Base-by-base conservation (phyloP, 129 eudicot genomes). In the Flaveria bidentis region DNA sequence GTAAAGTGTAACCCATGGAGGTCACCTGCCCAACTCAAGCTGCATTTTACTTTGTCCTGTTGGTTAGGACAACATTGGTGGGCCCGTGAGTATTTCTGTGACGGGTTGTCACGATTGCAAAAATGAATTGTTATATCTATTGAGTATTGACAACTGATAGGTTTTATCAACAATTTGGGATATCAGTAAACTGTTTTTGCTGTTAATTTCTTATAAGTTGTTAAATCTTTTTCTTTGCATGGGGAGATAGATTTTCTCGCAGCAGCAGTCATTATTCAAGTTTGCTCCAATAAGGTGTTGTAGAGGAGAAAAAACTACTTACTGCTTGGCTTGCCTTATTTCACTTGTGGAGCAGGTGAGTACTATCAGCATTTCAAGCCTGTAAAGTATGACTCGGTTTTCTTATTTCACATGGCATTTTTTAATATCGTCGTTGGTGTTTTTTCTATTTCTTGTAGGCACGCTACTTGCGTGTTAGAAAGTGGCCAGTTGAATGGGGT, bases 401-500 rank as follows among this genome's bases (percentile, higher is more conserved):
- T 56, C 52, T 39, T 33, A 58, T 46, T 39, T 42, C 50, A 26
- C 74, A 56, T 72, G 47, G 45, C 6, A n/a, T 28, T 66, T 5
- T 64, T 49, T 65, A 12, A n/a, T 60, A 14, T 28, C 9, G 23
- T 23, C 47, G 22, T 64, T 1, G 18, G 76, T 26, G 39, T 50
- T 73, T 72, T 72, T 12, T 2, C 15, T 62, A 30, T 56, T 50
- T 74, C 51, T 74, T 82, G 63, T 84, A 94, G 99, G 91, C 96
- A 67, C 86, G 89, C 42, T 89, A 87, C 84, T 57, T 94, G 67
- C 92, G 80, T 52, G 71, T 83, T 44, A 86, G 87, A 63, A 91
- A 87, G 67, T 94, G 94, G 99, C 99, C 99, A n/a, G 89, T 87
- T 67, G 96, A 94, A 80, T 94, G 99, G 99, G 97, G 99, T 47